Conservation (phyloP, 305 asterid species). For the Plantago lanceolata region DNA sequence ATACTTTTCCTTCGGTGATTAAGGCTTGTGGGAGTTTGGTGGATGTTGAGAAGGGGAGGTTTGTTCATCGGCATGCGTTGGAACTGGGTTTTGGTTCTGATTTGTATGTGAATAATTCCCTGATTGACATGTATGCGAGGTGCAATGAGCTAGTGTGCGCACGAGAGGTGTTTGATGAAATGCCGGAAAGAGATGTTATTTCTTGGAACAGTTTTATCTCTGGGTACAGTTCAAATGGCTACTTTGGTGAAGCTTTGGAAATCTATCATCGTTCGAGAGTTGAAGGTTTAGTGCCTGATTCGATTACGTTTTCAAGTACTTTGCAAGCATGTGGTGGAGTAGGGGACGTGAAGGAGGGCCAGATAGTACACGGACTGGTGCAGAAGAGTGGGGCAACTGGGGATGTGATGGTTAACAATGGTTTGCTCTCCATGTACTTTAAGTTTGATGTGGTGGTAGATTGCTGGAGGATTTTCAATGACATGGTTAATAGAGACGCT, state of each 20-base stretch:
- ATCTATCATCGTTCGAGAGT: conserved; percentile 36
- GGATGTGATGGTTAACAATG: conserved; percentile 48
- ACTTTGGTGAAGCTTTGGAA: conserved; percentile 53
- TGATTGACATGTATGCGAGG: conserved; percentile 69
- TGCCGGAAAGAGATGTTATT: conserved; percentile 59
- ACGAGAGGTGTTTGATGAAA: conserved; percentile 53
- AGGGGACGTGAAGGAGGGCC: conserved; percentile 54
- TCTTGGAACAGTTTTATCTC: conserved; percentile 82
- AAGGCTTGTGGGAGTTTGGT: conserved; percentile 54
- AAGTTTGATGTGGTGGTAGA: conserved; percentile 46
- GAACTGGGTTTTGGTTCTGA: conserved; percentile 51
- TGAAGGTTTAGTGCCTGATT: conserved; percentile 46
- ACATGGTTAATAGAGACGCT: conserved; percentile 61
- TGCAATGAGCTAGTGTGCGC: conserved; percentile 40
- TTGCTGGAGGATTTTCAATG: conserved; percentile 43
- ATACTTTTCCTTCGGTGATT: conserved; percentile 73
- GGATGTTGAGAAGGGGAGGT: conserved; percentile 45
- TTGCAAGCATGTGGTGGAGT: conserved; percentile 55
- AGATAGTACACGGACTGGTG: conserved; percentile 50
- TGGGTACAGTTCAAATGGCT: conserved; percentile 63
- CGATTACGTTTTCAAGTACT: conserved; percentile 48
- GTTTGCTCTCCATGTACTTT: conserved; percentile 64
- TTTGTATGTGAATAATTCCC: conserved; percentile 56
- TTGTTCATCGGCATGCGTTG: conserved; percentile 44
- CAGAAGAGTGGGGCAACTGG: conserved; percentile 51